Evolutionary conservation across 805 yeast genomes (phyloP).

Genomic region (Metschnikowia aberdeeniae): DNA sequence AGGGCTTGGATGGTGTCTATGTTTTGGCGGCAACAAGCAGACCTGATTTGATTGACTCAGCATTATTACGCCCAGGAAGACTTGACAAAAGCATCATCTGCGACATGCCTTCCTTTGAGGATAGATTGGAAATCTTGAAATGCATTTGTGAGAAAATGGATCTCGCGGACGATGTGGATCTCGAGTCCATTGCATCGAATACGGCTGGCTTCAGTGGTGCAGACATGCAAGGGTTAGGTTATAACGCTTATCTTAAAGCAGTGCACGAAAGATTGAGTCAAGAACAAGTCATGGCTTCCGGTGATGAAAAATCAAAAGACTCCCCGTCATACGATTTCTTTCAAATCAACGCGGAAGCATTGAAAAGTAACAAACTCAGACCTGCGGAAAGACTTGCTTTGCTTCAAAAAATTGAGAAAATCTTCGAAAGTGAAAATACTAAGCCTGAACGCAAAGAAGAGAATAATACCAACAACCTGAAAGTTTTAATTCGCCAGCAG

Average conservation of each 20-base stretch:
- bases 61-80: conserved; percentile 92
- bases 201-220: conserved; percentile 91
- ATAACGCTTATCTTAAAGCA: conserved; percentile 86
- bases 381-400: conserved; percentile 40
- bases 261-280: conserved; percentile 64
- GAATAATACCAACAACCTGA: conserved; percentile 13
- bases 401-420: conserved; percentile 40
- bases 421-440: conserved; percentile 18
- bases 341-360: conserved; percentile 34
- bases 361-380: conserved; percentile 25
- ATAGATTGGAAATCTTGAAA: conserved; percentile 67
- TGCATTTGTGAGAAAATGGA: conserved; percentile 60
- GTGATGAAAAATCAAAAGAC: conserved; percentile 10
- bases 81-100: conserved; percentile 89
- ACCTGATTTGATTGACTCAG: conserved; percentile 94
- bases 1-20: conserved; percentile 94
- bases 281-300: conserved; percentile 23
- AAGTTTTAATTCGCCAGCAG: conserved; percentile 44
- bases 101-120: conserved; percentile 72
- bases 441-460: conserved; percentile 3
- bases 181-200: conserved; percentile 49
- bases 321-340: conserved; percentile 36
- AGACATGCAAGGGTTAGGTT: conserved; percentile 86
- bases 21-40: conserved; percentile 94
- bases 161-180: conserved; percentile 45